Percentiles rank a stretch among this genome's conserved stretches.
phyloP scores from a whole-genome alignment of 108 stramenopile genomes.

The Pseudonitzschia delicatissima region DNA sequence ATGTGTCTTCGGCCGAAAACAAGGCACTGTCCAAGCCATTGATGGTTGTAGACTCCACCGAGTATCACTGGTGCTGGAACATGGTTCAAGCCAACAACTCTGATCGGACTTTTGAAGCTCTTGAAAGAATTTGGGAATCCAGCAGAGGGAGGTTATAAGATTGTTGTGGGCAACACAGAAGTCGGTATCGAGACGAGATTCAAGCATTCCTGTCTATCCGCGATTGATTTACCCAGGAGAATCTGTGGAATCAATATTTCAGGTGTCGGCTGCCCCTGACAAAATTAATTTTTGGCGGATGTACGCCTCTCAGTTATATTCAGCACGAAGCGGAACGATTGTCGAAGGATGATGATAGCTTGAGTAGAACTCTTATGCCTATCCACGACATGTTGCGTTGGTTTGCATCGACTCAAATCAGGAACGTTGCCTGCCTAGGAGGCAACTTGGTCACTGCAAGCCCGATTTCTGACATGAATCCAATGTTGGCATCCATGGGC shows the following conservation, averaged over 20 bases:
- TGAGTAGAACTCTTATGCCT: slow-evolving; percentile 54
- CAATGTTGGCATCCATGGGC: slow-evolving; percentile 72
- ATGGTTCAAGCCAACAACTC: slow-evolving; percentile 85
- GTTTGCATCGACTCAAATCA: slow-evolving; percentile 96
- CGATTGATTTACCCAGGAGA: slow-evolving; percentile 68
- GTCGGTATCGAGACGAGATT: slow-evolving; percentile 89
- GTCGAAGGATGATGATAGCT: slow-evolving; percentile 8
- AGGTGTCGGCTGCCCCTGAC: slow-evolving; percentile 31
- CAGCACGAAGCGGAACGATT: slow-evolving; percentile 54
- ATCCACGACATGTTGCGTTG: slow-evolving; percentile 93
- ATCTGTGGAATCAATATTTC: slow-evolving; percentile 47
- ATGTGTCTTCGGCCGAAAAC: slow-evolving; percentile 19
- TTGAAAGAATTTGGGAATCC: slow-evolving; percentile 61
- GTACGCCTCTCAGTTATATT: slow-evolving; percentile 62
- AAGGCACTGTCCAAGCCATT: slow-evolving; percentile 51
- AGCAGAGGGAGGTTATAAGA: slow-evolving; percentile 58
- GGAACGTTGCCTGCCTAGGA: slow-evolving; percentile 92
- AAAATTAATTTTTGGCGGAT: slow-evolving; percentile 62
- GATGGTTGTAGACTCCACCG: slow-evolving; percentile 57
- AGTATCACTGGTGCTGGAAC: slow-evolving; percentile 71
- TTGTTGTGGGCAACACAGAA: slow-evolving; percentile 95
- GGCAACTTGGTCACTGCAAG: slow-evolving; percentile 95
- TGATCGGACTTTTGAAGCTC: slow-evolving; percentile 69
- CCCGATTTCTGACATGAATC: slow-evolving; percentile 96
- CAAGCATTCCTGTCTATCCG: slow-evolving; percentile 73